Evolutionary conservation across 2,329 filamentous ascomycete genomes (phyloP), one percentile per base, ranked within the genome.

Genomic region (Phialophora macrospora): DNA sequence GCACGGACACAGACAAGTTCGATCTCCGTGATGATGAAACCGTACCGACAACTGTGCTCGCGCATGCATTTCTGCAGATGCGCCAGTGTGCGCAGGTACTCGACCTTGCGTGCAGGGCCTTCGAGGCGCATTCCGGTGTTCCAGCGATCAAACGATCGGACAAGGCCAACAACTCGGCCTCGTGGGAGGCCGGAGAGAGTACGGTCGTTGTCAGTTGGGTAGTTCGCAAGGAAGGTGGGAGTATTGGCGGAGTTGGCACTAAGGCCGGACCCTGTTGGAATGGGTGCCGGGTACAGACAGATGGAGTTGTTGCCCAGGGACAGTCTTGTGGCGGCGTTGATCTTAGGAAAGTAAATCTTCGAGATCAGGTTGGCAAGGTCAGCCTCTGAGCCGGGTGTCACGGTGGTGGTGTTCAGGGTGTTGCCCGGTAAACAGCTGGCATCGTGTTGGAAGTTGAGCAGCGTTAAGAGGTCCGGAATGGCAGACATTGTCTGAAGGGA

Each of bases 1-100:
- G 90, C 91, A 73, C 93, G 91, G 0, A 97, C 92, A 72, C 95
- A 88, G 46, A 97, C 89, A 8, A 97, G 88, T 80, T 98, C 94
- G 73, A 97, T 97, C 80, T 97, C 94, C 0, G 92, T 97, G 75
- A 97, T 88, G 77, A 98, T 94, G 82, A 97, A 98, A 62, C 94
- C 94, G 77, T 97, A 98, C 65, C 94, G 89, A 76, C 92, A 96
- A 71, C 89, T 88, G 80, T 97, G 91, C 80, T 96, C 92, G 77
- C 94, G 92, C 92, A 97, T 97, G 74, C 89, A 88, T 75, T 91
- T 87, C 79, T 98, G 94, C 52, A 97, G 82, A 73, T 96, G 92
- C 0, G 93, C 85, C 4, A 98, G 87, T 1, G 92, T 92, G 58
- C 90, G 89, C 22, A 97, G 88, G 80, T 97, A 97, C 78, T 94